Conservation (phyloP, 1,284 basidiomycete species). For the Phellinidium pouzarii region DNA sequence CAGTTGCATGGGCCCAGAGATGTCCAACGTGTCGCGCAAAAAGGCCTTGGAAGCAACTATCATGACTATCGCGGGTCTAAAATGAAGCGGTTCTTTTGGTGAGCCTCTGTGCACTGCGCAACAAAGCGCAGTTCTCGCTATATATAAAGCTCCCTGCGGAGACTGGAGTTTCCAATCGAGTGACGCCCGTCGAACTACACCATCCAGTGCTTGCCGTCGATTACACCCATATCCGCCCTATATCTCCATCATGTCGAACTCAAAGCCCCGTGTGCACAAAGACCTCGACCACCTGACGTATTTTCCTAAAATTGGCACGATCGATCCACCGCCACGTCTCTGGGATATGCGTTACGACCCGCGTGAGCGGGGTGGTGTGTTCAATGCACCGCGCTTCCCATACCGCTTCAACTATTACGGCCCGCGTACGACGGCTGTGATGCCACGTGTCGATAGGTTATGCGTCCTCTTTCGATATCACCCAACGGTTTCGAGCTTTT, state of each 20-base stretch:
- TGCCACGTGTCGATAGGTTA: constrained; percentile 12
- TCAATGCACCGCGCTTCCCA: constrained; percentile 9
- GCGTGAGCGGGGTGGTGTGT: constrained; percentile 7
- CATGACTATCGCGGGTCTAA: background rate
- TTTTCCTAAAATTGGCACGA: background rate
- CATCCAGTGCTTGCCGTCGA: background rate
- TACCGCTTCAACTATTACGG: constrained; percentile 14
- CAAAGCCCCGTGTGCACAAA: constrained; percentile 16
- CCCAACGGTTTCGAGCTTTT: background rate
- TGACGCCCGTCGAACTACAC: background rate
- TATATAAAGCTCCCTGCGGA: background rate
- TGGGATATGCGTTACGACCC: constrained; percentile 19
- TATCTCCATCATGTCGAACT: constrained; percentile 1
- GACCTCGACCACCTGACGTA: constrained; percentile 10
- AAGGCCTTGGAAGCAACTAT: background rate
- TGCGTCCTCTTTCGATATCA: constrained; percentile 14
- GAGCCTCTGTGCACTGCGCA: background rate
- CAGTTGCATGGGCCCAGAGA: background rate
- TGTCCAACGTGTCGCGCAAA: background rate
- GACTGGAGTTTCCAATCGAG: background rate
- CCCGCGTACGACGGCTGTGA: constrained; percentile 6
- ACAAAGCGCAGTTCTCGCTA: background rate
- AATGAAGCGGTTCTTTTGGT: background rate
- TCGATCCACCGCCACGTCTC: background rate
- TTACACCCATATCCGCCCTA: background rate